Percentiles rank a stretch among this genome's conserved stretches.
Conservation (phyloP, 352 stramenopile genomes). For the Phytopythium vexans region DNA sequence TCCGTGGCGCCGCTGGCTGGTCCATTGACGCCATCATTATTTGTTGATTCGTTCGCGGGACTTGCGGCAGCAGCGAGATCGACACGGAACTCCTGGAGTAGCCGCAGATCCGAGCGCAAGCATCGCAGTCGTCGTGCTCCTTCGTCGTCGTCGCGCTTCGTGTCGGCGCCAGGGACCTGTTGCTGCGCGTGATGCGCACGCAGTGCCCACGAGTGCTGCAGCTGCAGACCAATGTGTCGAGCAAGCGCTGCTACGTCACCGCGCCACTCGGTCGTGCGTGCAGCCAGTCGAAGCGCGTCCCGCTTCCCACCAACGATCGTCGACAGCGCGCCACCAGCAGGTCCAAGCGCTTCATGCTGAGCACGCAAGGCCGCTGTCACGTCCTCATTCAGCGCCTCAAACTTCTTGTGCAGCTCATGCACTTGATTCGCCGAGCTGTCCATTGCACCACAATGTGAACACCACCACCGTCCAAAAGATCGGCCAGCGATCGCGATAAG, state of each 20-base stretch:
- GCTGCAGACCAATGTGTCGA: constrained; percentile 71
- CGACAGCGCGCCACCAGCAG: constrained; percentile 9
- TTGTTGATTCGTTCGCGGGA: neutral
- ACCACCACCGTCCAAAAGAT: neutral
- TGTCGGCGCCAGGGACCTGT: constrained; percentile 36
- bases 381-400: constrained; percentile 71
- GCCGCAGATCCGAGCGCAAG: constrained; percentile 54
- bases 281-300: constrained; percentile 46
- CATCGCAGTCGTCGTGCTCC: constrained; percentile 37
- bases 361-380: constrained; percentile 43
- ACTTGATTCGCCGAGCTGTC: constrained; percentile 45
- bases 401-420: constrained; percentile 70
- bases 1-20: constrained; percentile 2
- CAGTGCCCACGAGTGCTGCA: constrained; percentile 65
- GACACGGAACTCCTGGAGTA: constrained; percentile 66
- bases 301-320: constrained; percentile 22
- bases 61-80: constrained; percentile 1
- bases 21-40: neutral
- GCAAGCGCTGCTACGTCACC: constrained; percentile 65
- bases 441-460: constrained; percentile 15
- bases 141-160: constrained; percentile 45
- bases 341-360: constrained; percentile 43
- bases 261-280: constrained; percentile 62
- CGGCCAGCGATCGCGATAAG: neutral
- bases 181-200: constrained; percentile 52